phyloP scores from a whole-genome alignment of 108 stramenopile genomes.

The Asterionellopsis glacialis region DNA sequence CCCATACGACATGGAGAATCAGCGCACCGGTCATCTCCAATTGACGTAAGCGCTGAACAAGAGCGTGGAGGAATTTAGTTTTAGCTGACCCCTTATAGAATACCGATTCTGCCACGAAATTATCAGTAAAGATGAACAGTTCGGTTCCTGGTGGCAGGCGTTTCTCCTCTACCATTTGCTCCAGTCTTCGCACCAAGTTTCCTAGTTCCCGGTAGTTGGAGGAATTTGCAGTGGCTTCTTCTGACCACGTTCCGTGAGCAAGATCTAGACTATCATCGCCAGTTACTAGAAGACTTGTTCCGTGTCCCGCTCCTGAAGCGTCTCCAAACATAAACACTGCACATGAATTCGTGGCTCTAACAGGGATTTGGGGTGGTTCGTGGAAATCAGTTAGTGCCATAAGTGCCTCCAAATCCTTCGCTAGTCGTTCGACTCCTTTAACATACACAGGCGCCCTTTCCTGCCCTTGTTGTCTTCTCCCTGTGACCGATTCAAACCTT shows the following conservation, averaged over 20 bases:
- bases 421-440: slow-evolving; percentile 18
- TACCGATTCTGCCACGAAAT: slow-evolving; percentile 27
- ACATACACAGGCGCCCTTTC: slow-evolving; percentile 11
- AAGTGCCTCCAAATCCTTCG: slow-evolving; percentile 23
- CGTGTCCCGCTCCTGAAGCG: slow-evolving; percentile 34
- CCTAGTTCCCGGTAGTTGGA: slow-evolving; percentile 24
- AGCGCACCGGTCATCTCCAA: slow-evolving; percentile 2
- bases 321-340: slow-evolving; percentile 35
- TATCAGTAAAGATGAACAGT: slow-evolving; percentile 47
- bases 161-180: slow-evolving; percentile 14
- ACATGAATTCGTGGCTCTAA: not conserved
- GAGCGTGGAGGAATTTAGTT: slow-evolving; percentile 8
- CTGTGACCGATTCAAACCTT: not conserved
- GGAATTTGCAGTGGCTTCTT: slow-evolving; percentile 5
- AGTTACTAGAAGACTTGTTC: slow-evolving; percentile 3
- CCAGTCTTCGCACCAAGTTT: slow-evolving; percentile 30
- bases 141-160: slow-evolving; percentile 13
- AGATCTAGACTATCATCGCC: not conserved
- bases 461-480: not conserved
- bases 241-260: slow-evolving; percentile 9
- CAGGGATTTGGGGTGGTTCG: slow-evolving; percentile 4
- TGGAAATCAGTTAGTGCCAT: not conserved
- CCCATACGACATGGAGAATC: slow-evolving; percentile 23
- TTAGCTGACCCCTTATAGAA: slow-evolving; percentile 21
- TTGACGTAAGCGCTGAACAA: not conserved